Base-by-base conservation (phyloP, 1,139 yeast species). In the Geotrichum aggregatum region DNA sequence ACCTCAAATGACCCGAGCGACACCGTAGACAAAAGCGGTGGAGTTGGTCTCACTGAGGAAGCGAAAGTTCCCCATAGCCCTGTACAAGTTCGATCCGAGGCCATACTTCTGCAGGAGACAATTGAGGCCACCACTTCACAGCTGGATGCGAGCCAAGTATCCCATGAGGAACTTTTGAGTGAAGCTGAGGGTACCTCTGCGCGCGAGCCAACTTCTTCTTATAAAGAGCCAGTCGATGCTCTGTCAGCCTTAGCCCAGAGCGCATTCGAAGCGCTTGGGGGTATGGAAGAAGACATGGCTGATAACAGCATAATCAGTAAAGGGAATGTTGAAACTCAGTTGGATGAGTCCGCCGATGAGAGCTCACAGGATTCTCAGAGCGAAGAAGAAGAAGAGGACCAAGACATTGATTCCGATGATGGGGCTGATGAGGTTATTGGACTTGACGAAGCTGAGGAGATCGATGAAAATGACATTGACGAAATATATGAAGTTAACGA, bases 231-330 rank as follows among this genome's bases (percentile, higher is more conserved):
- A 18, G 13, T 41, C 48, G 22, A 50, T 43, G 7, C 46, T 30
- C 26, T 53, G 18, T 13, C 18, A 7, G 53, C 44, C 21, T 36
- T 31, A 8, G 46, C 46, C 6, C 46, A 43, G 19, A 31, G n/a
- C 28, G 46, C 46, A 8, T 31, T 43, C 19, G 36, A 31, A 21
- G 46, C 38, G 11, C 28, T 43, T 7, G 44, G 44, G 24, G 44
- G 44, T 13, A 5, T 41, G 30, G 35, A 26, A 1, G 13, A 26
- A 28, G 35, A 26, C n/a, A n/a, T n/a, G n/a, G 34, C 34, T 5
- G 34, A 14, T 30, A 14, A 30, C n/a, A 14, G 14, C 3, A 13
- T 30, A 5, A 13, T 30, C 6, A 13, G 14, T 13, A 30, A 30
- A 34, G 36, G 7, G 5, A 2, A 7, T 13, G 36, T 7, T 2